phyloP scores from a whole-genome alignment of 192 early-diverging fungal genomes.

The Glomus cerebriforme region DNA sequence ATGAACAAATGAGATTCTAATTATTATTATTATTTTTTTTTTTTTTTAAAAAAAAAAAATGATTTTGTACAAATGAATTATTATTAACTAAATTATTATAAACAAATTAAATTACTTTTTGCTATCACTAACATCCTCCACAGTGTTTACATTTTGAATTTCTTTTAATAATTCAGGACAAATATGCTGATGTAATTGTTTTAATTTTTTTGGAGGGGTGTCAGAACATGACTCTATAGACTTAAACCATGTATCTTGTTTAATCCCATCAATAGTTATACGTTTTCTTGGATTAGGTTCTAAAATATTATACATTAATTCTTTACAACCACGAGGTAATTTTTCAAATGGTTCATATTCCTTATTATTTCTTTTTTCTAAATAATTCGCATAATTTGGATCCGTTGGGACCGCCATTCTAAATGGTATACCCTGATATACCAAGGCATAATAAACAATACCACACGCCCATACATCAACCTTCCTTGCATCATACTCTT shows the following conservation, averaged over 20 bases:
- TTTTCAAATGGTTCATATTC: constrained; percentile 77
- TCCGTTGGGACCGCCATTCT: constrained; percentile 61
- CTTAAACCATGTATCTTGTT: constrained; percentile 79
- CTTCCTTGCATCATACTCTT: constrained; percentile 86
- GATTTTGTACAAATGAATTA: not conserved
- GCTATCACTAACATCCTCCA: not conserved
- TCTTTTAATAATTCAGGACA: not conserved
- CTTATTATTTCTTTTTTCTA: constrained; percentile 48
- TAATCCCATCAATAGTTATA: constrained; percentile 67
- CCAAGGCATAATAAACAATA: constrained; percentile 87
- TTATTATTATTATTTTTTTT: too few relatives aligned
- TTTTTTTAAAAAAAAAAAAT: too few relatives aligned
- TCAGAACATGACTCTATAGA: constrained; percentile 60
- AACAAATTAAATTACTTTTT: not conserved
- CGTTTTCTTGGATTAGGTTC: constrained; percentile 76
- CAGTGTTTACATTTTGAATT: not conserved
- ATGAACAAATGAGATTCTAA: too few relatives aligned
- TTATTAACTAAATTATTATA: not conserved
- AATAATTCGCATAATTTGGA: constrained; percentile 63
- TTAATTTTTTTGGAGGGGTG: not conserved
- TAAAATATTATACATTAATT: constrained; percentile 77
- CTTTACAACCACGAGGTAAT: constrained; percentile 64
- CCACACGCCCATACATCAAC: constrained; percentile 96
- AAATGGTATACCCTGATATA: constrained; percentile 69
- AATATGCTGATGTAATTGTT: not conserved